Conservation (phyloP, 257 asterid genomes). For the Nicotiana tabacum region DNA sequence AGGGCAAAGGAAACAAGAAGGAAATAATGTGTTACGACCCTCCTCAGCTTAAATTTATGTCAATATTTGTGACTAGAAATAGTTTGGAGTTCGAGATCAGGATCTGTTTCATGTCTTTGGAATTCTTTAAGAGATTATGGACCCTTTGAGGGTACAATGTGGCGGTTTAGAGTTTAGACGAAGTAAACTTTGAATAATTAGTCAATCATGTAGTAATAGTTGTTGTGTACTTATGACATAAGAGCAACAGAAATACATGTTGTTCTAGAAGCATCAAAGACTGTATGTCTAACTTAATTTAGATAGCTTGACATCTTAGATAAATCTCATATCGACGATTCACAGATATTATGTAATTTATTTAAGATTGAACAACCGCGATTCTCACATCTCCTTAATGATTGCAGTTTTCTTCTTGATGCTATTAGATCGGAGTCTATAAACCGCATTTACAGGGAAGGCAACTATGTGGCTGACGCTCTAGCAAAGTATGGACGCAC, state of each 20-base stretch:
- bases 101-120: not conserved
- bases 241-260: not conserved
- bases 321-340: too few species aligned
- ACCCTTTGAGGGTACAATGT: not conserved
- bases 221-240: not conserved
- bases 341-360: too few species aligned
- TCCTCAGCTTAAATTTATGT: not conserved
- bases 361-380: too few species aligned
- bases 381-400: too few species aligned
- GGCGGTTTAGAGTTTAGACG: not conserved
- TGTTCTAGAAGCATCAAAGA: not conserved
- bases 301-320: too few species aligned
- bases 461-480: too few species aligned
- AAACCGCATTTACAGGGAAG: too few species aligned
- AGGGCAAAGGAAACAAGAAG: too few species aligned
- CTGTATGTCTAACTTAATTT: not conserved
- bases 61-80: not conserved
- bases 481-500: too few species aligned
- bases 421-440: too few species aligned
- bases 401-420: too few species aligned
- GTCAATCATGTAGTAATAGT: not conserved
- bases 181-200: not conserved
- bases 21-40: not conserved
- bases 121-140: not conserved
- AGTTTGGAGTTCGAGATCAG: not conserved